Base-by-base conservation (phyloP, 805 yeast species). In the Saccharomycopsis babjevae region DNA sequence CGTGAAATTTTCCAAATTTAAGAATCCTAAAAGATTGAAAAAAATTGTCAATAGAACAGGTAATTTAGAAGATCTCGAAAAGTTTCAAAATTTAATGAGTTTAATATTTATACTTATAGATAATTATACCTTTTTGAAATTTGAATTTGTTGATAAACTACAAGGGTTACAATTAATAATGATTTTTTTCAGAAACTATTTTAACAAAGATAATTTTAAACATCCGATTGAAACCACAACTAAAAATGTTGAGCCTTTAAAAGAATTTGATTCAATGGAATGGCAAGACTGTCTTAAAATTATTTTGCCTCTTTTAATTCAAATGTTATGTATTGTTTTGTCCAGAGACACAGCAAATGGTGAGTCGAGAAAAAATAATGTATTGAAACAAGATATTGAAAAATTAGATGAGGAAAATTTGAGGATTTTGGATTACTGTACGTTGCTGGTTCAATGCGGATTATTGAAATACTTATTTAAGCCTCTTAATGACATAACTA, bases 401-500 rank as follows among this genome's bases (percentile, higher is more conserved):
- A 25, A 46, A 46, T 46, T 25, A 25, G 52, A 22, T 22, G 32
- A 46, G 15, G 52, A 46, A n/a, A 46, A 18, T 10, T 20, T 46
- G 28, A 46, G 52, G 28, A 22, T 46, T 22, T 25, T 46, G n/a
- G 32, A 22, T 5, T 46, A 46, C 28, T 46, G 52, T 11, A 46
- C 52, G 8, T 25, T 22, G 38, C 40, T 52, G 40, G 32, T 56
- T 38, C 34, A 56, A 18, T 28, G 38, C 2, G 62, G 62, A 5
- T 39, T 60, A 28, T 57, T 60, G 34, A 60, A 60, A 50, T 57
- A 60, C 30, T 34, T 60, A 34, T 57, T 57, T 34, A 60, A 60
- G 39, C 59, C 62, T 13, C 39, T 60, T 13, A 46, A 25, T 22
- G 52, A 46, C 10, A 46, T 46, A 22, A 46, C 15, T 22, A 46